A percentile compares a stretch with the other conserved stretches of the same genome.
Evolutionary conservation across 1,284 basidiomycete species (phyloP).

Genomic region (Paramarasmius palmivorus): DNA sequence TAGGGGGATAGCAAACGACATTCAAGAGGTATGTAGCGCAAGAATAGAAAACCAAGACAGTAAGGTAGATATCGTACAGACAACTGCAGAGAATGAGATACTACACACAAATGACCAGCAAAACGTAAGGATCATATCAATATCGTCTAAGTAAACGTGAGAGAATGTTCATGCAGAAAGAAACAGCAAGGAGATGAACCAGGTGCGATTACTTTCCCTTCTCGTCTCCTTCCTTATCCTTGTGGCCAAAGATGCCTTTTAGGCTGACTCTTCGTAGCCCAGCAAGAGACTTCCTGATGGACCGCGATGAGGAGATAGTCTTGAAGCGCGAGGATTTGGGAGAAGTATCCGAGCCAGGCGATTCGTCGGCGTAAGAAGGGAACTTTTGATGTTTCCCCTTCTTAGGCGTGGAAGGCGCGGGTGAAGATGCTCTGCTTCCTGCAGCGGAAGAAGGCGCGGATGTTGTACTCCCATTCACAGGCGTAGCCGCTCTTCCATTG

Average conservation of each 20-base stretch:
- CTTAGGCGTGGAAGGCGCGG: conserved; percentile 14
- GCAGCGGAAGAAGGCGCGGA: conserved; percentile 4
- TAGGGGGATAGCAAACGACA: too few species aligned
- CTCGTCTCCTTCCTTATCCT: conserved; percentile 37
- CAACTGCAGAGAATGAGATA: too few species aligned
- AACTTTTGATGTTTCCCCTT: conserved; percentile 10
- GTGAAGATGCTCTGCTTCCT: conserved; percentile 7
- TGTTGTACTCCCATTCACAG: conserved; percentile 13
- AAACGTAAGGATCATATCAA: too few species aligned
- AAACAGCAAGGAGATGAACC: not conserved
- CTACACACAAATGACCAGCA: too few species aligned
- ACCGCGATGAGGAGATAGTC: conserved; percentile 21
- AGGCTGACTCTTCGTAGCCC: conserved; percentile 33
- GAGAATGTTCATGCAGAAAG: not conserved
- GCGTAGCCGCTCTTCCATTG: not conserved
- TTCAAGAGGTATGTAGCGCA: not conserved
- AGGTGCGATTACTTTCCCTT: conserved; percentile 25
- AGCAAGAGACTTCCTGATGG: conserved; percentile 47
- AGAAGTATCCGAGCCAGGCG: conserved; percentile 13
- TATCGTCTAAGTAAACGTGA: too few species aligned
- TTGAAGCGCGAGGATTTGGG: conserved; percentile 29
- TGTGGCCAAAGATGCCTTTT: conserved; percentile 42
- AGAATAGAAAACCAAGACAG: not conserved
- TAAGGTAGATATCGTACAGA: not conserved
- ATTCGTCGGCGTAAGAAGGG: conserved; percentile 5